Evolutionary conservation across 768 basidiomycete genomes (phyloP), one percentile per base, ranked within the genome.

Genomic region (Suillus plorans): DNA sequence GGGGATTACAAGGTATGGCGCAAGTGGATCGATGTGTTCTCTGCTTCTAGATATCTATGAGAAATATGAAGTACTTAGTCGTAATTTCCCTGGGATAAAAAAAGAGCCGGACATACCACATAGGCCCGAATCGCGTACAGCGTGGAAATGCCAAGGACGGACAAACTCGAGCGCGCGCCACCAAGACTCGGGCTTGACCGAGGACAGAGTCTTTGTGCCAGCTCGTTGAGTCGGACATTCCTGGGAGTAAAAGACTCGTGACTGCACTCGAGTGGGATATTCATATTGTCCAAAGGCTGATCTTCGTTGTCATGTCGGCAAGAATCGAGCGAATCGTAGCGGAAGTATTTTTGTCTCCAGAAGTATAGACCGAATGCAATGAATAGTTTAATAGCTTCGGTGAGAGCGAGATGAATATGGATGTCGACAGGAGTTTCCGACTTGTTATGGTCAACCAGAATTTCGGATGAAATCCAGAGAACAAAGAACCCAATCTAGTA

Each of bases 1-100:
- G 45, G 79, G 72, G 41, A 67, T 69, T 10, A 66, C 65, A 2
- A 78, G 68, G 34, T 68, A 74, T 16, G 69, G 55, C 2, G 71
- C 65, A 20, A 73, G 65, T 16, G 68, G 63, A 53, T 73, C 72
- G 47, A 68, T 60, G 12, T 66, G 28, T 13, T 68, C 69, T 58
- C 66, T 67, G 36, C 62, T 60, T 68, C 49, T 67, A 66, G 66
- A 60, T 59, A 68, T 62, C 75, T 76, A 50, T 67, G 61, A 31
- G 64, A 68, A 66, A 12, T 8, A 61, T 39, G 41, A 39, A 39
- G n/a, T 13, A n/a, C n/a, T n/a, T n/a, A 18, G n/a, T 57, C 13
- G 16, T 10, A 22, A 60, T 50, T 58, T 57, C 34, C 60, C 10
- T 18, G 31, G 36, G 61, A 67, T 25, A 22, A 62, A 62, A 59